These are phyloP conservation scores for Pseudogymnoascus sp. DNA, from an alignment of 2,329 filamentous ascomycete species.

Conservation along the genomic window DNA sequence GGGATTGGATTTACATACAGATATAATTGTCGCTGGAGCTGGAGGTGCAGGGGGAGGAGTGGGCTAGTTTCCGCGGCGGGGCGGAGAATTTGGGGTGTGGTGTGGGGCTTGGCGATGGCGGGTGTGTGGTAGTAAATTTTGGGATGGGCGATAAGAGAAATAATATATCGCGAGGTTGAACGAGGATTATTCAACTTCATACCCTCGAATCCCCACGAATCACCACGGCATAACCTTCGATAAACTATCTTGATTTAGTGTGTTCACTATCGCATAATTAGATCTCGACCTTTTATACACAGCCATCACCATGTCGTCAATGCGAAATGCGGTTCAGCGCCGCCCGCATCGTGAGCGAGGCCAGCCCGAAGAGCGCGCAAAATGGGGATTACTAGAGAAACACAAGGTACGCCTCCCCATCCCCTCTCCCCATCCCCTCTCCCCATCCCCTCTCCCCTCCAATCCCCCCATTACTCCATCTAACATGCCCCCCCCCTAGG, in stretches of 20 bases:
- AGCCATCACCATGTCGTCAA: conserved; percentile 42
- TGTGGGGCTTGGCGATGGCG: neutral
- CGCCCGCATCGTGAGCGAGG: conserved; percentile 85
- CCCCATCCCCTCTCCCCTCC: neutral
- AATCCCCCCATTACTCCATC: too few species aligned
- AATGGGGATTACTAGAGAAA: conserved; percentile 90
- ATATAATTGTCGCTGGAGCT: neutral
- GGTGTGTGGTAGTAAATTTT: neutral
- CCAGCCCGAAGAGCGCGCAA: conserved; percentile 72
- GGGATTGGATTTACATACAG: neutral
- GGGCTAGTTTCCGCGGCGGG: neutral
- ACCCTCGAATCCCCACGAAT: neutral
- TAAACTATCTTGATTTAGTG: too few species aligned
- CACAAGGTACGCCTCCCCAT: conserved; percentile 56
- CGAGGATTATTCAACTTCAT: neutral
- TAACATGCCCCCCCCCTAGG: conserved; percentile 29
- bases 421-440: neutral
- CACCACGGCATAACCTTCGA: neutral
- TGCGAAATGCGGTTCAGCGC: conserved; percentile 61
- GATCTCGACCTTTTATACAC: neutral
- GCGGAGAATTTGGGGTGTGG: neutral
- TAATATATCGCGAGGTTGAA: conserved; percentile 6
- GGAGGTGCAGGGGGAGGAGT: neutral
- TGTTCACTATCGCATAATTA: too few species aligned
- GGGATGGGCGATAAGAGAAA: conserved; percentile 5